Conservation (phyloP, 2,329 filamentous ascomycete species). For the Aspergillus fumigatus region DNA sequence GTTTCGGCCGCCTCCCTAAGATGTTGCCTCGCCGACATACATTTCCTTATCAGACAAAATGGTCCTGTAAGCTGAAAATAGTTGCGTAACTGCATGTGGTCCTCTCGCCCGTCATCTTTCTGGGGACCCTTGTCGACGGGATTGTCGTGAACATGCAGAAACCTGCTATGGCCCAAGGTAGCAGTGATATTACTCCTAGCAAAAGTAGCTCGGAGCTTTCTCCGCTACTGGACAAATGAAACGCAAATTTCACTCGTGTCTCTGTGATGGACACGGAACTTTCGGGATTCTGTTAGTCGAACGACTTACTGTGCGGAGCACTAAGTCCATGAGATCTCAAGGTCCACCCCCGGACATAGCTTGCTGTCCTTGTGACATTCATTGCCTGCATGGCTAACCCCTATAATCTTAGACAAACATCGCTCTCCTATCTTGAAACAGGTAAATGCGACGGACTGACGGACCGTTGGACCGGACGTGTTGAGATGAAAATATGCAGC, state of each 20-base stretch:
- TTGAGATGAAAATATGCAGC: slow-evolving; percentile 1
- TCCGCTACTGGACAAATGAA: slow-evolving; percentile 9
- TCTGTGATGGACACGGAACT: background rate
- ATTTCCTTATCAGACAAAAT: background rate
- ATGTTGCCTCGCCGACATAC: background rate
- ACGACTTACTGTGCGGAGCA: background rate
- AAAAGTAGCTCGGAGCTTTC: slow-evolving; percentile 12
- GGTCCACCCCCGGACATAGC: background rate
- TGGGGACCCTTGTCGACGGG: background rate
- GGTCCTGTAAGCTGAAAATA: background rate
- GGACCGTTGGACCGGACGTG: slow-evolving; percentile 12
- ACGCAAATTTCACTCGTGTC: background rate
- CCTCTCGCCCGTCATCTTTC: background rate
- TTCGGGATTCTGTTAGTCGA: background rate
- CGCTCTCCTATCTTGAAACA: slow-evolving; percentile 14
- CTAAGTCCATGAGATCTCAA: slow-evolving; percentile 1
- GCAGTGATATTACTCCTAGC: slow-evolving; percentile 1
- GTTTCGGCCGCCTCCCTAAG: background rate
- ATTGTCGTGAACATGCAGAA: background rate
- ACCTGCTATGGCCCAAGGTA: background rate
- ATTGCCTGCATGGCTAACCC: background rate
- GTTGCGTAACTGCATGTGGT: background rate
- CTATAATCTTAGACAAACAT: background rate
- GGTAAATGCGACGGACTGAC: slow-evolving; percentile 4
- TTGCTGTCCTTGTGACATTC: background rate